Percentiles rank a stretch among this genome's conserved stretches.
These are phyloP conservation scores for Hirsutella rhossiliensis DNA, from an alignment of 2,329 filamentous ascomycete genomes.

Conservation along the genomic window DNA sequence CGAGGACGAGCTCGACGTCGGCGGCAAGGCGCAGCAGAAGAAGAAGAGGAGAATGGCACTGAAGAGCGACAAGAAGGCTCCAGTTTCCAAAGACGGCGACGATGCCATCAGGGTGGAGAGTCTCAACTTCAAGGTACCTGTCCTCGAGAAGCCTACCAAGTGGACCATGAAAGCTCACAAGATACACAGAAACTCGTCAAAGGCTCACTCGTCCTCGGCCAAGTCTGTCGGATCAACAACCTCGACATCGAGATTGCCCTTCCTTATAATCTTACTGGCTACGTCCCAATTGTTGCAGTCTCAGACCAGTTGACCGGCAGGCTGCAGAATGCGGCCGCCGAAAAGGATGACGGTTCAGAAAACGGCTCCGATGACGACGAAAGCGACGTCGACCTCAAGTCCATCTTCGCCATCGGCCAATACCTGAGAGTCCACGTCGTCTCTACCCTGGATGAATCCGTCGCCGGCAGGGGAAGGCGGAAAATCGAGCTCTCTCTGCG, in stretches of 20 bases:
- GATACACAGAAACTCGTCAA: slow-evolving; percentile 58
- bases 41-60: slow-evolving; percentile 45
- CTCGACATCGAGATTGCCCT: slow-evolving; percentile 72
- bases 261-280: slow-evolving; percentile 86
- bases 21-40: slow-evolving; percentile 31
- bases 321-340: slow-evolving; percentile 54
- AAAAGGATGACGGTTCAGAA: slow-evolving; percentile 44
- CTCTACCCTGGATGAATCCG: slow-evolving; percentile 59
- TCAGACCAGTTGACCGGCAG: slow-evolving; percentile 67
- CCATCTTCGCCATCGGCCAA: slow-evolving; percentile 72
- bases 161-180: slow-evolving; percentile 11
- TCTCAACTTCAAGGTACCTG: slow-evolving; percentile 71
- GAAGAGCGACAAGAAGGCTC: slow-evolving; percentile 41
- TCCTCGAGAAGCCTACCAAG: neutral
- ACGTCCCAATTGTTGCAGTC: slow-evolving; percentile 83
- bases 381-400: slow-evolving; percentile 57
- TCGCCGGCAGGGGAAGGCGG: slow-evolving; percentile 53
- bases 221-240: slow-evolving; percentile 68
- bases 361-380: slow-evolving; percentile 27
- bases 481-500: slow-evolving; percentile 80
- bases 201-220: slow-evolving; percentile 79
- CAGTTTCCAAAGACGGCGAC: slow-evolving; percentile 31
- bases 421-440: slow-evolving; percentile 77
- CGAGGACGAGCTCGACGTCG: slow-evolving; percentile 57
- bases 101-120: slow-evolving; percentile 65